phyloP scores from a whole-genome alignment of 179 eudicot species.

The Kewa caespitosa region DNA sequence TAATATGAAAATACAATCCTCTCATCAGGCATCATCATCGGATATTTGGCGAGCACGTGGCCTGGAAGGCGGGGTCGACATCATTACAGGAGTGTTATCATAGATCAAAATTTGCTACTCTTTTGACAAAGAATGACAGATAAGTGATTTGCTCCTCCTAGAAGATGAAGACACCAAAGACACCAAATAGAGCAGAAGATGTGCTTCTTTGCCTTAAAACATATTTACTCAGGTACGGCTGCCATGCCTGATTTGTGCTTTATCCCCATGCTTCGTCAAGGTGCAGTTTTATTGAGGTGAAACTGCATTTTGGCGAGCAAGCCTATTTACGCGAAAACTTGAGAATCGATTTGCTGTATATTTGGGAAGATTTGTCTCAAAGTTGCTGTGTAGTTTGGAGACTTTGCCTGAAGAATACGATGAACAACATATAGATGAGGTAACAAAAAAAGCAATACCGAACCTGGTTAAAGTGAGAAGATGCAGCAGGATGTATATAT shows the following conservation, averaged over 20 bases:
- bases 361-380: conserved; percentile 73
- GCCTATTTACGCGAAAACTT: conserved; percentile 35
- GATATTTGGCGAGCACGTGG: neutral
- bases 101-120: neutral
- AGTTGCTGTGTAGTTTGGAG: conserved; percentile 48
- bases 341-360: conserved; percentile 78
- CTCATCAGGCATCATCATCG: neutral
- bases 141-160: neutral
- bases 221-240: neutral
- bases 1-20: neutral
- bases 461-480: neutral
- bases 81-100: neutral
- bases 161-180: neutral
- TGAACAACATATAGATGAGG: conserved; percentile 6
- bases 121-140: neutral
- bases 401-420: conserved; percentile 53
- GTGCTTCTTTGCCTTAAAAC: neutral
- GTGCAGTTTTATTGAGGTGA: neutral
- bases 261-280: conserved; percentile 6
- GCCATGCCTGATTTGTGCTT: neutral
- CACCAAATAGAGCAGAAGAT: neutral
- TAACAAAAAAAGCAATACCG: neutral
- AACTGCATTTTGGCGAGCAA: neutral
- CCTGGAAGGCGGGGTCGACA: neutral
- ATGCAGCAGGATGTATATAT: neutral